Evolutionary conservation across 108 stramenopile species (phyloP).

Genomic region (Tribonema minus): DNA sequence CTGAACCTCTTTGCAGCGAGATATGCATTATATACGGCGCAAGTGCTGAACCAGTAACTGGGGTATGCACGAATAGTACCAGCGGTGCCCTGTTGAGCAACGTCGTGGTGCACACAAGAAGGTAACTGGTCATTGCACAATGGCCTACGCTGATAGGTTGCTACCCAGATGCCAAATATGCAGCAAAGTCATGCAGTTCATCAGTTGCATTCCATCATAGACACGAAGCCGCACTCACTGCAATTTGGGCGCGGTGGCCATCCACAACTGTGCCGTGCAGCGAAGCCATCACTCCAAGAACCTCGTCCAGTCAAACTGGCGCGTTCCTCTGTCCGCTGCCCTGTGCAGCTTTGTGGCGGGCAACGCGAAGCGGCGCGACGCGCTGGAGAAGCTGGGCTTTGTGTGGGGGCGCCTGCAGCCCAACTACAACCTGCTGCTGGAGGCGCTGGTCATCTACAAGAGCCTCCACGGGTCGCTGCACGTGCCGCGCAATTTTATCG

Average conservation of each 20-base stretch:
- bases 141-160: no score
- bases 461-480: slow-evolving; percentile 71
- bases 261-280: not conserved
- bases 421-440: slow-evolving; percentile 40
- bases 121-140: no score
- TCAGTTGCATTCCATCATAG: no score
- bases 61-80: no score
- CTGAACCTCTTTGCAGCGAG: no score
- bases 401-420: slow-evolving; percentile 34
- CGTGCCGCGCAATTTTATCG: slow-evolving; percentile 76
- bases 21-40: no score
- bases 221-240: not conserved
- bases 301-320: not conserved
- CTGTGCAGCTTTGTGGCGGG: not conserved
- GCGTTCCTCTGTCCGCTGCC: not conserved
- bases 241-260: not conserved
- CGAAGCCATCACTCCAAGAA: no score
- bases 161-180: no score
- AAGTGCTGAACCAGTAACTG: no score
- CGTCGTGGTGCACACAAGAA: no score
- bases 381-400: slow-evolving; percentile 16
- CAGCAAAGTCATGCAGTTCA: no score
- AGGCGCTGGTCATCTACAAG: slow-evolving; percentile 69
- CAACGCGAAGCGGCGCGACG: not conserved
- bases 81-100: no score